phyloP scores from a whole-genome alignment of 208 protist genomes.

The Wallacemonas sp. region DNA sequence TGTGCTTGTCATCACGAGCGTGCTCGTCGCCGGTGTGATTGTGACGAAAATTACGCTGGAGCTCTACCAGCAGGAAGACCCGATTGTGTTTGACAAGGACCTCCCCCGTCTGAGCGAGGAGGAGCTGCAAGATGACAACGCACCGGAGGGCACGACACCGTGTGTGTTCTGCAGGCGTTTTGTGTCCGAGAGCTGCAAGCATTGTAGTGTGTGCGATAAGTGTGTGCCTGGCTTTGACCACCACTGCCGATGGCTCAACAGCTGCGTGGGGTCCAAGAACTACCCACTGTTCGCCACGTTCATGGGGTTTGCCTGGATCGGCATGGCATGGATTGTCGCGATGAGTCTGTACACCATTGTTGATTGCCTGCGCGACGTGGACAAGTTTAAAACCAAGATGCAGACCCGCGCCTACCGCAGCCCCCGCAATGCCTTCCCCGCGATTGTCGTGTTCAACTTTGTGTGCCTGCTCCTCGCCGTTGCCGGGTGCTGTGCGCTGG shows the following conservation, averaged over 20 bases:
- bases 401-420: conserved; percentile 56
- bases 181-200: conserved; percentile 72
- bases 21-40: conserved; percentile 39
- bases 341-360: conserved; percentile 69
- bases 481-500: conserved; percentile 41
- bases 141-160: conserved; percentile 48
- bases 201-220: conserved; percentile 92
- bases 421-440: conserved; percentile 33
- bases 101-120: conserved; percentile 55
- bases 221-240: conserved; percentile 92
- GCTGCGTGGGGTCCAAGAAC: conserved; percentile 82
- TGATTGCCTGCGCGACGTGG: conserved; percentile 39
- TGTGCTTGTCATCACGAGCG: conserved; percentile 41
- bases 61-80: conserved; percentile 72
- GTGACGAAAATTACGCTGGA: conserved; percentile 65
- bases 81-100: conserved; percentile 60
- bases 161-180: conserved; percentile 87
- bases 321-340: conserved; percentile 59
- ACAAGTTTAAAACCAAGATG: conserved; percentile 46
- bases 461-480: conserved; percentile 36
- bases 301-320: conserved; percentile 59
- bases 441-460: conserved; percentile 70
- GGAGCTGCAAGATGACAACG: conserved; percentile 41
- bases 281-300: conserved; percentile 81
- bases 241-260: conserved; percentile 93